A percentile compares a stretch with the other conserved stretches of the same genome.
Evolutionary conservation across 2,329 filamentous ascomycete genomes (phyloP).

Genomic region (Beauveria rudraprayagi): DNA sequence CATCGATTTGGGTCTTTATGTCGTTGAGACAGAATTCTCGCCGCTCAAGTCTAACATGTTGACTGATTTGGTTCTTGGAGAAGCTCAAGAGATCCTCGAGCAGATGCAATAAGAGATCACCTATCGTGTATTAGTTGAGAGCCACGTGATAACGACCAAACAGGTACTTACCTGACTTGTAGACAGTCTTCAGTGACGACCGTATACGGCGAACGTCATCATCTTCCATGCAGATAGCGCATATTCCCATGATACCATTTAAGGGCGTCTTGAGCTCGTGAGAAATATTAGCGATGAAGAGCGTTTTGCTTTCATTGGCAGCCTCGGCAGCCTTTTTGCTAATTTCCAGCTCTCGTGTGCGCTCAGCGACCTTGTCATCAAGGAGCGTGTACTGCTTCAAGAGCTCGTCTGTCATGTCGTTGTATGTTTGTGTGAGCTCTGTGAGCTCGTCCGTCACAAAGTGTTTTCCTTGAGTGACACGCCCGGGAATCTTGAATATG

Average conservation of each 20-base stretch:
- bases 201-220: constrained; percentile 71
- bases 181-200: constrained; percentile 77
- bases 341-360: constrained; percentile 76
- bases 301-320: constrained; percentile 94
- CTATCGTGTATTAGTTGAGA: constrained; percentile 14
- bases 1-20: constrained; percentile 70
- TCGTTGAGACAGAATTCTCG: constrained; percentile 78
- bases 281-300: constrained; percentile 94
- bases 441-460: constrained; percentile 77
- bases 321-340: constrained; percentile 89
- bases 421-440: constrained; percentile 77
- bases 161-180: constrained; percentile 56
- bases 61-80: constrained; percentile 89
- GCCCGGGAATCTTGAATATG: constrained; percentile 75
- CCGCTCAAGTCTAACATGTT: constrained; percentile 73
- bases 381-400: constrained; percentile 77
- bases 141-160: background rate
- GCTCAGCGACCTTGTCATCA: constrained; percentile 75
- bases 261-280: constrained; percentile 86
- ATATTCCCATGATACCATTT: constrained; percentile 94
- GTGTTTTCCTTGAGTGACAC: constrained; percentile 68
- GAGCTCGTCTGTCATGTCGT: constrained; percentile 88
- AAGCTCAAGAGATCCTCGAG: constrained; percentile 87
- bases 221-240: constrained; percentile 86
- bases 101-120: constrained; percentile 74